Conservation (phyloP, 2,329 filamentous ascomycete genomes). For the Pochonia chlamydosporia region DNA sequence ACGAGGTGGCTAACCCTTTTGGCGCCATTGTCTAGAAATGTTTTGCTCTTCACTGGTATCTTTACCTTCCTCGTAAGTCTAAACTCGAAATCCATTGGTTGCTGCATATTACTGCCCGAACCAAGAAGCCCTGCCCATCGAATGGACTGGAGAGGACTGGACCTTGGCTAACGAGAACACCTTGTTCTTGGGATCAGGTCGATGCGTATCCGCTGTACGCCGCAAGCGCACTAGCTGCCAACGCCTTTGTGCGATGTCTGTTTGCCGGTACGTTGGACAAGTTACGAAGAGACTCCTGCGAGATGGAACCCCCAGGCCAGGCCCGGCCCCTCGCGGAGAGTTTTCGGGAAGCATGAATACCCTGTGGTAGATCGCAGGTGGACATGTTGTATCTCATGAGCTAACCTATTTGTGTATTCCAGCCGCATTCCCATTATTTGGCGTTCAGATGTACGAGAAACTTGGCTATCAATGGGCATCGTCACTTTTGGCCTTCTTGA, state of each 20-base stretch:
- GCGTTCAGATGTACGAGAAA: slow-evolving; percentile 63
- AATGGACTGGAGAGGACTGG: too few species aligned
- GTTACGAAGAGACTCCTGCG: slow-evolving; percentile 3
- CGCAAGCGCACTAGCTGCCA: slow-evolving; percentile 74
- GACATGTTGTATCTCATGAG: not conserved
- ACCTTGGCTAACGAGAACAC: not conserved
- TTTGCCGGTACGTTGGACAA: slow-evolving; percentile 55
- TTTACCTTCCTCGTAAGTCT: slow-evolving; percentile 79
- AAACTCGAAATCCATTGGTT: too few species aligned
- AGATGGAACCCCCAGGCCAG: not conserved
- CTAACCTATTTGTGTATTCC: slow-evolving; percentile 10
- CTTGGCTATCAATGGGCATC: slow-evolving; percentile 68
- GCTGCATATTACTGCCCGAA: not conserved
- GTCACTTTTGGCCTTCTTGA: slow-evolving; percentile 54
- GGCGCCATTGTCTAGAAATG: slow-evolving; percentile 44
- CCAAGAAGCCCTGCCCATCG: not conserved
- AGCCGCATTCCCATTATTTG: slow-evolving; percentile 74
- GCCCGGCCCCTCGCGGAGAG: not conserved
- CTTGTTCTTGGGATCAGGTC: slow-evolving; percentile 35
- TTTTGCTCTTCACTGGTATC: slow-evolving; percentile 75
- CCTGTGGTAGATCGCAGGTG: not conserved
- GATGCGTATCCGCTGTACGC: slow-evolving; percentile 73
- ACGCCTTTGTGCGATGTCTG: slow-evolving; percentile 69
- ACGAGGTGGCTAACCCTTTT: slow-evolving; percentile 19
- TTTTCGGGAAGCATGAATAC: not conserved